These are phyloP conservation scores for Saccharum spontaneum DNA, from an alignment of 176 grass and related monocot genomes.

Conservation along the genomic window DNA sequence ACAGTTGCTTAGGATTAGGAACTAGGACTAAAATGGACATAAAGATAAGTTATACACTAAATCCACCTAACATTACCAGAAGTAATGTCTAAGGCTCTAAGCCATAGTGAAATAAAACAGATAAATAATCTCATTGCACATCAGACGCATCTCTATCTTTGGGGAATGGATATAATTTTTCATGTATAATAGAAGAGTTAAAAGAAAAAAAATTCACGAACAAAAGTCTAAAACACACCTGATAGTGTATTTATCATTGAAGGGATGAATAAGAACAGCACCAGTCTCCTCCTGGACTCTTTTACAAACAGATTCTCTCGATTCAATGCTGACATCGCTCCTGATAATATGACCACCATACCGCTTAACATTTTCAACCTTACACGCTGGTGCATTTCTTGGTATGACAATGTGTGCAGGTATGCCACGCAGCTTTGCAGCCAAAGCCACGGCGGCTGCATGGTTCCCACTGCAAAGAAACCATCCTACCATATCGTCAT, in stretches of 20 bases:
- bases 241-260: slow-evolving; percentile 83
- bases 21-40: neutral
- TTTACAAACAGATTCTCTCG: slow-evolving; percentile 67
- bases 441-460: slow-evolving; percentile 86
- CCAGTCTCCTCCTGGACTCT: slow-evolving; percentile 82
- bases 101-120: neutral
- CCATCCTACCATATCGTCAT: neutral
- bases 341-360: slow-evolving; percentile 80
- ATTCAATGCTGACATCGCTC: slow-evolving; percentile 73
- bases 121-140: neutral
- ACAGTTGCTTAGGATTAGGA: neutral
- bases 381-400: slow-evolving; percentile 77
- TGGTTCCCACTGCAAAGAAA: slow-evolving; percentile 72
- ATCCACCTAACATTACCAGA: neutral
- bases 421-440: slow-evolving; percentile 83
- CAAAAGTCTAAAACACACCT: slow-evolving; percentile 47
- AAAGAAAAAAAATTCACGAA: neutral
- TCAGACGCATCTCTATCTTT: neutral
- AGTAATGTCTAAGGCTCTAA: neutral
- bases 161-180: neutral
- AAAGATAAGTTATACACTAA: neutral
- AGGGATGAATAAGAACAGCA: slow-evolving; percentile 86
- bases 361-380: slow-evolving; percentile 83
- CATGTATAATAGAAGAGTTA: neutral
- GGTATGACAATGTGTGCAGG: slow-evolving; percentile 92